Evolutionary conservation across 163 green algal species (phyloP), one percentile per base, ranked within the genome.

Genomic region (Scenedesmus sp.): DNA sequence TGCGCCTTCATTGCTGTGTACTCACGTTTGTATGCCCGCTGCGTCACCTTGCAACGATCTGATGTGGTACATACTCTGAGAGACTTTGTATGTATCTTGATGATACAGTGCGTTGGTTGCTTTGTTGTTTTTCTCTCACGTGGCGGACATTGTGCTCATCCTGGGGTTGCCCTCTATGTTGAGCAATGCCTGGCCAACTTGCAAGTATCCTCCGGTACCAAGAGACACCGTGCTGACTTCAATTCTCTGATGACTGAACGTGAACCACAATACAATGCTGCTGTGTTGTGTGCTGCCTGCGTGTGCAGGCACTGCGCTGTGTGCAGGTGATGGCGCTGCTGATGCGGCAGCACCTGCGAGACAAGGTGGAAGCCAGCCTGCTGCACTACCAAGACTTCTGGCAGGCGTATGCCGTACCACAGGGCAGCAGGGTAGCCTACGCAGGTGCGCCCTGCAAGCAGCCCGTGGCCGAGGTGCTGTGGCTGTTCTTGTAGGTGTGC

Each of bases 281-380:
- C 72, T 30, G 37, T n/a, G 12, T 46, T 16, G n/a, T 46, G 26
- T 90, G 85, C 85, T 46, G 35, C 37, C 46, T 40, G 24, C 61
- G 59, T 80, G 18, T 92, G 86, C 86, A 95, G 83, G 91, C 94
- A 20, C 83, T 94, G 70, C 92, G 91, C 4, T 97, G 95, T 82
- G 90, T 97, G 51, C 93, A 95, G 86, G 94, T 95, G 90, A 78
- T 98, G 30, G 92, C 93, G 1, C 78, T 97, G 76, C 61, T 94
- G 33, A 97, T 97, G 96, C 89, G 88, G 5, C 94, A 97, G 88
- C 91, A 96, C 91, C 93, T 98, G 53, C 94, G 94, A 18, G 95
- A 85, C 3, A 88, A 94, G 22, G 94, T 96, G 30, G 85, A 95
- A 16, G 86, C 83, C 35, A 95, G 93, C 37, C 90, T 97, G 43